Evolutionary conservation across 2,329 filamentous ascomycete species (phyloP).

Genomic region (Tolypocladium ovalisporum): DNA sequence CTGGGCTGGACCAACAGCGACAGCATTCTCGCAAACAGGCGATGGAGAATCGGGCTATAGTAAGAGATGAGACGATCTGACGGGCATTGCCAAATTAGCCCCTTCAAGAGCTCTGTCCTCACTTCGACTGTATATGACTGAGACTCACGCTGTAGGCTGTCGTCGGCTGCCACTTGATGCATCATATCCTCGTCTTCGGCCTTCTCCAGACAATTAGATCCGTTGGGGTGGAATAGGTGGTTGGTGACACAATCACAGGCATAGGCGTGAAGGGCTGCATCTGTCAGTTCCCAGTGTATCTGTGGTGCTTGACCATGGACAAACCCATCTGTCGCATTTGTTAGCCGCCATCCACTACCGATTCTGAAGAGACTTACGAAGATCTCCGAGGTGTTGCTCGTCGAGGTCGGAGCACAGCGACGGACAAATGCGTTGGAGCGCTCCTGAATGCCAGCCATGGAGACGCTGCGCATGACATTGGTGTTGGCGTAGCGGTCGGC

Average conservation of each 20-base stretch:
- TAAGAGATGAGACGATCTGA: conserved; percentile 48
- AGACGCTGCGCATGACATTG: conserved; percentile 46
- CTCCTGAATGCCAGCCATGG: conserved; percentile 46
- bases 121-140: neutral
- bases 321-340: conserved; percentile 17
- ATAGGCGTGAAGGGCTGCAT: conserved; percentile 46
- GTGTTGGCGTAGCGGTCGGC: conserved; percentile 60
- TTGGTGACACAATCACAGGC: conserved; percentile 60
- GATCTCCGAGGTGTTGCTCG: conserved; percentile 39
- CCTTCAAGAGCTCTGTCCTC: neutral
- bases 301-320: conserved; percentile 2
- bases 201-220: conserved; percentile 46
- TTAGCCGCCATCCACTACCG: neutral
- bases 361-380: conserved; percentile 36
- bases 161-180: conserved; percentile 57
- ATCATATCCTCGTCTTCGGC: conserved; percentile 52
- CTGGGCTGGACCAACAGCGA: conserved; percentile 41
- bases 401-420: conserved; percentile 34
- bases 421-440: conserved; percentile 44
- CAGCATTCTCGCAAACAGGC: conserved; percentile 32
- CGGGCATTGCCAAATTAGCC: neutral
- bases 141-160: conserved; percentile 52
- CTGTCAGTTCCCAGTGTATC: conserved; percentile 7
- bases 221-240: conserved; percentile 58
- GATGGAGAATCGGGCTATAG: conserved; percentile 43